Conservation (phyloP, 257 asterid genomes). For the Przewalskia tangutica region DNA sequence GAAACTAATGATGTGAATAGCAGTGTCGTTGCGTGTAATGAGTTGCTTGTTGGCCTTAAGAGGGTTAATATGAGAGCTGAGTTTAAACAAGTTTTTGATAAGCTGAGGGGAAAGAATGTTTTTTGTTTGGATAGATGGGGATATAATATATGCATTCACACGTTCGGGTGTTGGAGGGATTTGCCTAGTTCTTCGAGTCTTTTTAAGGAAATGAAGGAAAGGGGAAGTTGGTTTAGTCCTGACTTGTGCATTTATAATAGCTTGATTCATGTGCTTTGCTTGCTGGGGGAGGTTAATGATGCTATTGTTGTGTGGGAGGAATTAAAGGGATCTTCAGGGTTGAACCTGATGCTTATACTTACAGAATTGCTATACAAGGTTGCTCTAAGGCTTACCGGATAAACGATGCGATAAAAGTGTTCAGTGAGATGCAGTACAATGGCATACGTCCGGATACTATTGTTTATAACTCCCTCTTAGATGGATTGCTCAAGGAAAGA, state of each 20-base stretch:
- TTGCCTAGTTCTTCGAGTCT: conserved; percentile 41
- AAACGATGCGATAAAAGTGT: conserved; percentile 57
- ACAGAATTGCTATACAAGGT: conserved; percentile 72
- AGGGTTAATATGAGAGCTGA: conserved; percentile 60
- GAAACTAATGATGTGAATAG: conserved; percentile 22
- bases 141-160: conserved; percentile 77
- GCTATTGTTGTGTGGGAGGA: conserved; percentile 83
- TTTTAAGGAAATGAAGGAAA: conserved; percentile 91
- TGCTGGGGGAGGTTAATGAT: conserved; percentile 74
- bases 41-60: conserved; percentile 73
- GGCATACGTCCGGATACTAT: conserved; percentile 54
- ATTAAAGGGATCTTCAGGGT: conserved; percentile 71
- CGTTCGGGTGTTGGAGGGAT: conserved; percentile 79
- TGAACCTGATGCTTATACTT: conserved; percentile 81
- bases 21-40: conserved; percentile 73
- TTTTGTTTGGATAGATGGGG: conserved; percentile 76
- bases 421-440: conserved; percentile 63
- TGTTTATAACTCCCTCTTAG: conserved; percentile 72
- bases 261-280: conserved; percentile 72
- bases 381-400: conserved; percentile 63
- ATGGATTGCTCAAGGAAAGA: conserved; percentile 78
- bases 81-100: conserved; percentile 43
- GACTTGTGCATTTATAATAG: conserved; percentile 89
- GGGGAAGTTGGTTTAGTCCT: conserved; percentile 40
- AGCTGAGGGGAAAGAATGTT: conserved; percentile 38